Conservation (phyloP, 306 rosid species). For the Trifolium repens region DNA sequence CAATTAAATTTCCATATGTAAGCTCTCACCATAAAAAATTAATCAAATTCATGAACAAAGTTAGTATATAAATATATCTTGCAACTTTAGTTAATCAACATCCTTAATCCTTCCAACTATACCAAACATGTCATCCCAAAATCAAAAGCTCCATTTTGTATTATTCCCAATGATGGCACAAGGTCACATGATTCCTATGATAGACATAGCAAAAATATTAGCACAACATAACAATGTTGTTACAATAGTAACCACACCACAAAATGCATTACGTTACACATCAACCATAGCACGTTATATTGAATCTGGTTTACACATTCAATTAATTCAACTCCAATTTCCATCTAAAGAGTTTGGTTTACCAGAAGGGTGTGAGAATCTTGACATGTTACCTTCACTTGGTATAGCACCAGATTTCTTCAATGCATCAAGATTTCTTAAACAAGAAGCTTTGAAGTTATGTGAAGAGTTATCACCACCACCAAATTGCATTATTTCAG, state of each 20-base stretch:
- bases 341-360: slow-evolving; percentile 61
- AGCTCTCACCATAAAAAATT: not conserved
- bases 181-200: slow-evolving; percentile 91
- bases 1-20: not conserved
- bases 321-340: slow-evolving; percentile 55
- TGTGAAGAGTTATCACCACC: slow-evolving; percentile 46
- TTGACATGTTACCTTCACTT: slow-evolving; percentile 61
- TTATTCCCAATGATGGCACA: slow-evolving; percentile 78
- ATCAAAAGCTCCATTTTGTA: slow-evolving; percentile 58
- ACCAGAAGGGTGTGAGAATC: slow-evolving; percentile 70
- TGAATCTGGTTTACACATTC: slow-evolving; percentile 45
- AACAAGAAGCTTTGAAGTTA: slow-evolving; percentile 42
- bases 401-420: slow-evolving; percentile 18
- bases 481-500: slow-evolving; percentile 64
- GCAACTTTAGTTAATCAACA: not conserved
- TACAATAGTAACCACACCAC: slow-evolving; percentile 69
- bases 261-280: slow-evolving; percentile 65
- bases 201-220: slow-evolving; percentile 72
- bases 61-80: not conserved
- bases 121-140: slow-evolving; percentile 45
- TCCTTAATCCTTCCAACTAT: not conserved
- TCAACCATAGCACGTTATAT: slow-evolving; percentile 45
- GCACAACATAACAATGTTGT: slow-evolving; percentile 53
- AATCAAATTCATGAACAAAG: not conserved
- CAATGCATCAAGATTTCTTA: slow-evolving; percentile 39